These are phyloP conservation scores for Craterostigma plantagineum DNA, from an alignment of 257 asterid genomes.

Conservation along the genomic window DNA sequence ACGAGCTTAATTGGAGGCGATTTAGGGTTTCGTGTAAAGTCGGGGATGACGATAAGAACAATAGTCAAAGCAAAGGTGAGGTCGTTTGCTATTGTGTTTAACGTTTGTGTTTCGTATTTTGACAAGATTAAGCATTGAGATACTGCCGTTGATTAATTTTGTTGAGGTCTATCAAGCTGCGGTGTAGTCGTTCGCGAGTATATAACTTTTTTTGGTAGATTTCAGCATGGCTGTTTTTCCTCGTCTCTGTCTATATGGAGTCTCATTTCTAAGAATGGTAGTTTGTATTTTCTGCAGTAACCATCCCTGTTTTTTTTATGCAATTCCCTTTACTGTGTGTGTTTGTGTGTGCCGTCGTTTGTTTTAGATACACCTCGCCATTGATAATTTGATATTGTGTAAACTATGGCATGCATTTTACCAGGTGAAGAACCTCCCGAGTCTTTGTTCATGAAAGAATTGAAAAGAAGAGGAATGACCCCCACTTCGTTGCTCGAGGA, in stretches of 20 bases:
- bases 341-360: too few species aligned
- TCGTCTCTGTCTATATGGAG: neutral
- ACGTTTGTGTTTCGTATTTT: neutral
- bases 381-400: neutral
- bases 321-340: too few species aligned
- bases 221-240: too few species aligned
- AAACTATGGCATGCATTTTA: neutral
- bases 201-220: neutral
- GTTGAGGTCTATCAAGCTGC: too few species aligned
- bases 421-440: constrained; percentile 94
- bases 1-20: constrained; percentile 14
- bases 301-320: too few species aligned
- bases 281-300: too few species aligned
- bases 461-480: constrained; percentile 76
- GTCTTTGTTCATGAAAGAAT: constrained; percentile 81
- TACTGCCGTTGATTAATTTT: neutral
- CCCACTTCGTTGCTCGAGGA: constrained; percentile 87
- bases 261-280: too few species aligned
- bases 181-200: too few species aligned
- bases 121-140: neutral
- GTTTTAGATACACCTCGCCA: too few species aligned
- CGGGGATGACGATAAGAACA: constrained; percentile 21
- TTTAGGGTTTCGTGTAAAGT: constrained; percentile 34
- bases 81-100: neutral
- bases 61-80: neutral